Percentiles rank a stretch among this genome's conserved stretches.
Evolutionary conservation across 257 asterid species (phyloP).

Genomic region (Eucommia ulmoides): DNA sequence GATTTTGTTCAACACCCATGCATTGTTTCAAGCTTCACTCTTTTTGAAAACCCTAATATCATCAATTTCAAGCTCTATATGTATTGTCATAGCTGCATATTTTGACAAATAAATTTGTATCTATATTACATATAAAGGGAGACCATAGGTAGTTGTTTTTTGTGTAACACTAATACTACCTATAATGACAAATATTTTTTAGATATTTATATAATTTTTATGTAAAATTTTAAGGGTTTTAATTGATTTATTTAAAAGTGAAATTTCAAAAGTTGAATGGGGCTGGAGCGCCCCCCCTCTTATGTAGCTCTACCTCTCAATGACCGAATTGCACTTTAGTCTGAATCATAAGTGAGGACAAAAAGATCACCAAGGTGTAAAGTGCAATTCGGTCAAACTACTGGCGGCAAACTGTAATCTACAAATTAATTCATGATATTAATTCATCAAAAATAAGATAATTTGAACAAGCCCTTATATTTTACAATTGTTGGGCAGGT

Average conservation of each 20-base stretch:
- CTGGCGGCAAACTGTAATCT: neutral
- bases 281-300: no score
- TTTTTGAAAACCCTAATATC: neutral
- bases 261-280: no score
- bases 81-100: neutral
- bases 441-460: neutral
- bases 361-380: neutral
- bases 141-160: neutral
- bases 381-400: neutral
- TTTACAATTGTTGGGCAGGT: slow-evolving; percentile 37
- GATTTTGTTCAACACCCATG: neutral
- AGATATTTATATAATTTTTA: no score
- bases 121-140: neutral
- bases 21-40: neutral
- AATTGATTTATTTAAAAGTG: no score
- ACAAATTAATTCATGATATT: neutral
- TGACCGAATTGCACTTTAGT: no score
- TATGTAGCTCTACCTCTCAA: no score
- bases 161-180: neutral
- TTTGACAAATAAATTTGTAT: neutral
- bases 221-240: no score
- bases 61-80: neutral
- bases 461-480: neutral
- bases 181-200: no score
- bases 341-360: no score